Percentiles rank a stretch among this genome's conserved stretches.
Conservation (phyloP, 140 eudicot species). For the Anethum foeniculum region DNA sequence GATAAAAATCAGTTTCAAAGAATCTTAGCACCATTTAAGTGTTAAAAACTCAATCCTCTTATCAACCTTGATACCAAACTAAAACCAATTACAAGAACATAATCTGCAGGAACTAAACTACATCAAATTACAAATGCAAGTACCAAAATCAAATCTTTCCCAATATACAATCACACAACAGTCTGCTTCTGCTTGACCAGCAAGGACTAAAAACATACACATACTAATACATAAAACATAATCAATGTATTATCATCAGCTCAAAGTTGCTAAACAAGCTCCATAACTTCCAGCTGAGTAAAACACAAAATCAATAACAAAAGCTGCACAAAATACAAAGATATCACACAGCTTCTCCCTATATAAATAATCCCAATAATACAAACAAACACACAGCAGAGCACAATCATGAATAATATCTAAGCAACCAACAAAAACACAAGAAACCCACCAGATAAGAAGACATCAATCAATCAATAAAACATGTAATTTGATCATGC, state of each 20-base stretch:
- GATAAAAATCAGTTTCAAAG: neutral
- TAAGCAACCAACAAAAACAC: neutral
- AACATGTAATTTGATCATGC: neutral
- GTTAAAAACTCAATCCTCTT: neutral
- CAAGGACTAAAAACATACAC: neutral
- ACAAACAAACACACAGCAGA: neutral
- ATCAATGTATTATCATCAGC: neutral
- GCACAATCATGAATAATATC: neutral
- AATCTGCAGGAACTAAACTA: neutral
- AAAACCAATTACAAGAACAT: neutral
- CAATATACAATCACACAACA: neutral
- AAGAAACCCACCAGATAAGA: neutral
- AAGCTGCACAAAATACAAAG: neutral
- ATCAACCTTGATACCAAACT: neutral
- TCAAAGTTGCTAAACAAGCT: neutral
- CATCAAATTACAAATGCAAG: neutral
- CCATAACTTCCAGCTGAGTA: slow-evolving; percentile 1
- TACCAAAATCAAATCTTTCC: neutral
- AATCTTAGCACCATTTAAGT: too few species aligned
- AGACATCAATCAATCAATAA: neutral
- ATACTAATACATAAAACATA: neutral
- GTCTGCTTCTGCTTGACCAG: neutral
- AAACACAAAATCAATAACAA: neutral
- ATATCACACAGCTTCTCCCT: neutral
- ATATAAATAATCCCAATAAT: neutral